Conservation (phyloP, 495 filamentous ascomycete species). For the Trypethelium eluteriae region DNA sequence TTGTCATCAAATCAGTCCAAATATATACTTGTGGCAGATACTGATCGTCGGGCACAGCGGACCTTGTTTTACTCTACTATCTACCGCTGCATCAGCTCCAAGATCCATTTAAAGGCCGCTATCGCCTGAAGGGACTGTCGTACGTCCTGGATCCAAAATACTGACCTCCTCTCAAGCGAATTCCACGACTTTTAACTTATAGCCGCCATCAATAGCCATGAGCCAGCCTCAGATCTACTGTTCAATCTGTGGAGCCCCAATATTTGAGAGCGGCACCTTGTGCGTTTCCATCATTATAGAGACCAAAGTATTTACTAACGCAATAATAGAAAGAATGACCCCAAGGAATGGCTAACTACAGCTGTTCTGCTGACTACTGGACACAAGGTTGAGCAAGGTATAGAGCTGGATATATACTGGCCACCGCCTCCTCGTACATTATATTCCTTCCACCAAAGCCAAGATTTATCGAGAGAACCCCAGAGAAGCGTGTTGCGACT, state of each 20-base stretch:
- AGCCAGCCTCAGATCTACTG: neutral
- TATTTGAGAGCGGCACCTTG: neutral
- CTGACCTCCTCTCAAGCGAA: neutral
- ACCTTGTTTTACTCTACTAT: neutral
- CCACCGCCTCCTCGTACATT: neutral
- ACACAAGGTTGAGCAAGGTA: neutral
- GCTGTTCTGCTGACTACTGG: constrained; percentile 1
- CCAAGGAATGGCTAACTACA: constrained; percentile 2
- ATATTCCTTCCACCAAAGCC: constrained; percentile 1
- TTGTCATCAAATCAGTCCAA: neutral
- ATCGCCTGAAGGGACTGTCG: neutral
- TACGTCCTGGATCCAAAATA: neutral
- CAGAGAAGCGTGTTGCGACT: constrained; percentile 4
- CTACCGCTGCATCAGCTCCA: neutral
- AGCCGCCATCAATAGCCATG: neutral
- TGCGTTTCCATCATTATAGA: constrained; percentile 6
- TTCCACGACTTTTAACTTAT: neutral
- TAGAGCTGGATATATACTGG: neutral
- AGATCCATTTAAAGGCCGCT: neutral
- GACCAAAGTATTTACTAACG: neutral
- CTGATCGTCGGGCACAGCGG: neutral
- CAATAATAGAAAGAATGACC: neutral
- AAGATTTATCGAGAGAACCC: neutral
- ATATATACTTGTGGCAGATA: neutral
- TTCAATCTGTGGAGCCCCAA: neutral